Evolutionary conservation across 176 grass and related monocot species (phyloP).

Genomic region (Panicum miliaceum): DNA sequence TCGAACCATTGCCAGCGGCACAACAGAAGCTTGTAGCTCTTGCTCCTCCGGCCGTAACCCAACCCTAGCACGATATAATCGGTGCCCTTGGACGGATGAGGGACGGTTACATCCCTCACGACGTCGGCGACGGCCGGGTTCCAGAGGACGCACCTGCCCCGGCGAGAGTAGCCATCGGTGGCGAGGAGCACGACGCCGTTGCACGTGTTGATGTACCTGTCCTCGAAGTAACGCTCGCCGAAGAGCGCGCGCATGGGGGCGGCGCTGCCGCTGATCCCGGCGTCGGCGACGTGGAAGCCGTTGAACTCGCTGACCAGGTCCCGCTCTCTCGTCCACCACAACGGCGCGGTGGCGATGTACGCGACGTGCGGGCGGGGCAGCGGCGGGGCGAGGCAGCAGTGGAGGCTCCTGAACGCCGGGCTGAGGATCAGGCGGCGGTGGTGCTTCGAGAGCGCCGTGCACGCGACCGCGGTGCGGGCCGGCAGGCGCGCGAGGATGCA

Average conservation of each 20-base stretch:
- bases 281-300: slow-evolving; percentile 13
- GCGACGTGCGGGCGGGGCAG: neutral
- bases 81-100: too few relatives aligned
- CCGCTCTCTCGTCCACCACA: neutral
- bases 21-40: neutral
- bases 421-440: neutral
- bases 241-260: neutral
- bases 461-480: neutral
- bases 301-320: neutral
- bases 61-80: neutral
- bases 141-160: neutral
- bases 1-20: neutral
- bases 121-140: slow-evolving; percentile 2
- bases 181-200: slow-evolving; percentile 6
- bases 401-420: neutral
- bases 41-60: neutral
- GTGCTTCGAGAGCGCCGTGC: neutral
- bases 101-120: neutral
- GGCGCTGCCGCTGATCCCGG: neutral
- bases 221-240: too few relatives aligned
- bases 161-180: too few relatives aligned
- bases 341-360: neutral
- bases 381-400: slow-evolving; percentile 4
- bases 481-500: slow-evolving; percentile 11
- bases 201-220: neutral